Conservation (phyloP, 768 basidiomycete species). For the Cubamyces lactineus region DNA sequence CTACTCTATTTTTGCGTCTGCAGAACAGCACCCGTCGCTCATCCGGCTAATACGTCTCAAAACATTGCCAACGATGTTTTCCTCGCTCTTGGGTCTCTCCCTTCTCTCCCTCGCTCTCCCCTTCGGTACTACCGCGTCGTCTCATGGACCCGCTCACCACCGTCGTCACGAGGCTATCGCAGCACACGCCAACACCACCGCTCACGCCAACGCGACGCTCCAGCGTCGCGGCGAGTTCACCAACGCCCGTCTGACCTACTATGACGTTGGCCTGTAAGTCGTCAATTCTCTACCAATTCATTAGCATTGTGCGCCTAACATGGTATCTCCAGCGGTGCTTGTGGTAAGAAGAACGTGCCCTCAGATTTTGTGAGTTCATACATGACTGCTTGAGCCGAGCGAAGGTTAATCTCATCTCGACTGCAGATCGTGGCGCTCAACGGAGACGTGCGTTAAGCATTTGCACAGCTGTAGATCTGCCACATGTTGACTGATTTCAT, state of each 20-base stretch:
- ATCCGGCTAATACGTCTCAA: constrained; percentile 3
- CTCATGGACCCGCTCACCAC: constrained; percentile 19
- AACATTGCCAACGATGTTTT: constrained; percentile 28
- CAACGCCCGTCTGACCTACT: constrained; percentile 39
- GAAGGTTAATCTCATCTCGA: background rate
- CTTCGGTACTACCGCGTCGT: constrained; percentile 26
- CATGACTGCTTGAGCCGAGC: background rate
- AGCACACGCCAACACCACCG: constrained; percentile 27
- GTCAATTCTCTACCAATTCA: background rate
- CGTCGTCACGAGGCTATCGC: constrained; percentile 36
- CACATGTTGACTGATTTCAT: constrained; percentile 1
- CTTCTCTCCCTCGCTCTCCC: constrained; percentile 32
- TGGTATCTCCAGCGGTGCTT: constrained; percentile 32
- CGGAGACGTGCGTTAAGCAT: constrained; percentile 37
- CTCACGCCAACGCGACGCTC: constrained; percentile 18
- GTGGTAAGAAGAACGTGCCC: constrained; percentile 36
- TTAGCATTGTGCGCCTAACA: background rate
- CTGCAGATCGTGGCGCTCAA: constrained; percentile 42
- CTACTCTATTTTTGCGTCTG: constrained; percentile 1
- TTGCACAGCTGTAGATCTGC: no score
- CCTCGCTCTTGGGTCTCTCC: constrained; percentile 27
- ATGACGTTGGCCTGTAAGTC: constrained; percentile 41
- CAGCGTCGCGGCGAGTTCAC: constrained; percentile 27
- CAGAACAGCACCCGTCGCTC: background rate
- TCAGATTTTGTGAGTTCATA: constrained; percentile 37